Evolutionary conservation across 345 rosid species (phyloP).

Genomic region (Salix exigua): DNA sequence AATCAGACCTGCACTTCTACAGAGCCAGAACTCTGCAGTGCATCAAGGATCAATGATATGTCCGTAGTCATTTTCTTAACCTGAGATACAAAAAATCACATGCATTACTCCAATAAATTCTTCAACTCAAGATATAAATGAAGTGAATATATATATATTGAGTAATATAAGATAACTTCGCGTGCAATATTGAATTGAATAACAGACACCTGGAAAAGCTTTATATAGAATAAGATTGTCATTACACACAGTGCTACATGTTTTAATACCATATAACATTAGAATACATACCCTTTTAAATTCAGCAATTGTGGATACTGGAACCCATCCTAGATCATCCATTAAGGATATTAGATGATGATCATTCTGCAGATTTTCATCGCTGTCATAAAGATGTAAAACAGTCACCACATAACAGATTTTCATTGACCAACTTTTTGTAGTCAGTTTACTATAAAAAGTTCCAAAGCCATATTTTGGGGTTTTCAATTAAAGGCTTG

Average conservation of each 20-base stretch:
- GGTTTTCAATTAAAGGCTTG: background rate
- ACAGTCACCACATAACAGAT: constrained; percentile 6
- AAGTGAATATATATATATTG: background rate
- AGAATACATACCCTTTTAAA: constrained; percentile 73
- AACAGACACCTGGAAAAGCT: too few relatives aligned
- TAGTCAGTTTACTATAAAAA: background rate
- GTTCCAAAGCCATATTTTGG: background rate
- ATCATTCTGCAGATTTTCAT: constrained; percentile 76
- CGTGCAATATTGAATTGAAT: background rate
- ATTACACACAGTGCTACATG: background rate
- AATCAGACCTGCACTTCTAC: constrained; percentile 79
- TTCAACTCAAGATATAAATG: background rate
- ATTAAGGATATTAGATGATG: constrained; percentile 64
- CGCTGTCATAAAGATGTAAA: constrained; percentile 49
- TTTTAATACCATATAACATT: background rate
- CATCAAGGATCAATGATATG: constrained; percentile 61
- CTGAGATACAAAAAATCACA: constrained; percentile 41
- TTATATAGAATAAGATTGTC: background rate
- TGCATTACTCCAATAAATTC: background rate
- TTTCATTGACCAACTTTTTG: background rate
- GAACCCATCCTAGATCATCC: constrained; percentile 96
- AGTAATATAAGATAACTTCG: background rate
- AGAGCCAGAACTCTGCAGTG: constrained; percentile 59
- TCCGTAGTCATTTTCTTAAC: constrained; percentile 80
- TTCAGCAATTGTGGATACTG: constrained; percentile 58